Conservation (phyloP, 805 yeast species). For the Tetrapisispora phaffii region DNA sequence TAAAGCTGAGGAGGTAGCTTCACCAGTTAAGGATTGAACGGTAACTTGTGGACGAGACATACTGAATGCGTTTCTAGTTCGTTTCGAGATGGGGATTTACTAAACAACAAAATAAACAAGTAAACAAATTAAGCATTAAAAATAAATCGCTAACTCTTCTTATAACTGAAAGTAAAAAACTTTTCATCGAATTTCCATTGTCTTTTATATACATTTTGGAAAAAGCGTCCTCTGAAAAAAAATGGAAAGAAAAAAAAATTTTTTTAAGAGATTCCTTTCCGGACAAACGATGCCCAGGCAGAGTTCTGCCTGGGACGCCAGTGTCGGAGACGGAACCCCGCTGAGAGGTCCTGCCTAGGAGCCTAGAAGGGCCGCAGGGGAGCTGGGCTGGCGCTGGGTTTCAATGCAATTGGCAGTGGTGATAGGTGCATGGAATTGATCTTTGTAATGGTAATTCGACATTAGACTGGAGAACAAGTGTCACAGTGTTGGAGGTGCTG, state of each 20-base stretch:
- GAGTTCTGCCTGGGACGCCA: not conserved
- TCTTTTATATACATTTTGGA: too few relatives aligned
- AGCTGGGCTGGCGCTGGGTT: too few relatives aligned
- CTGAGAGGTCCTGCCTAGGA: not conserved
- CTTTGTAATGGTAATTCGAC: not conserved
- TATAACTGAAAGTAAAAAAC: too few relatives aligned
- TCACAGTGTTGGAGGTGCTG: not conserved
- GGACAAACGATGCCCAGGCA: not conserved
- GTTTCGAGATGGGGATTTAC: conserved; percentile 7
- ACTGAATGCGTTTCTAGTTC: conserved; percentile 22
- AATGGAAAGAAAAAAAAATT: not conserved
- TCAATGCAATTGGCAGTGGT: not conserved
- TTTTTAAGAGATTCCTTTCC: too few relatives aligned
- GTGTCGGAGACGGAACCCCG: not conserved
- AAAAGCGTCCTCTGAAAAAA: too few relatives aligned
- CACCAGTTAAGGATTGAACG: conserved; percentile 82
- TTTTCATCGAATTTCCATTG: too few relatives aligned
- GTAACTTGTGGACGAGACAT: conserved; percentile 92
- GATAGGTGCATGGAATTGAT: not conserved
- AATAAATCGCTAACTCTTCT: too few relatives aligned
- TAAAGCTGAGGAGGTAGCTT: conserved; percentile 70
- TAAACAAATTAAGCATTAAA: not conserved
- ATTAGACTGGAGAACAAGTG: not conserved
- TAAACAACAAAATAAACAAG: not conserved
- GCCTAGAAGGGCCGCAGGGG: not conserved